Evolutionary conservation across 768 basidiomycete species (phyloP), one percentile per base, ranked within the genome.

Genomic region (Amanita subjunquillea): DNA sequence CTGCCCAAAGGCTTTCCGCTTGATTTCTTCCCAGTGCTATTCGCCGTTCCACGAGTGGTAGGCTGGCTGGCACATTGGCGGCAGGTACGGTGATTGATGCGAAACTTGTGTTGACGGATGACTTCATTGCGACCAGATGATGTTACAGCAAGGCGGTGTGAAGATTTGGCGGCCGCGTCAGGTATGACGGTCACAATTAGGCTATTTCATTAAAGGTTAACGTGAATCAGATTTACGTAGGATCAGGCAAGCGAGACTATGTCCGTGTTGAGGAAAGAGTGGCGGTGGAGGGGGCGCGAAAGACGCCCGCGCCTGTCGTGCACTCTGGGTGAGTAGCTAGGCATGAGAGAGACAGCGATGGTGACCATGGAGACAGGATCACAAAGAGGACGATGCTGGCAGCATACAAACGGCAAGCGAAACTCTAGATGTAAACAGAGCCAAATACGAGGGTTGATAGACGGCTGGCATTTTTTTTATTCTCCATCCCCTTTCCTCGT

Each of bases 51-150:
- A 1, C 81, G 92, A 20, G 90, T 95, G 6, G 90, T 91, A 25
- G 91, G 92, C 17, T 94, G 91, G 92, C 72, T 94, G 6, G 88
- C 91, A 0, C 91, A 93, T 66, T 94, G 91, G 91, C 76, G 88
- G 51, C 88, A 89, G 77, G 87, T 82, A 52, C 37, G 48, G 23
- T 47, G 48, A 38, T 17, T 48, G 32, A 37, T 37, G 20, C 10
- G 13, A 37, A 15, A 10, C 4, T 48, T 38, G 47, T 3, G 25
- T 34, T 51, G 43, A 45, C 48, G 30, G 34, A 54, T 46, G 45
- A 30, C 32, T 12, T 22, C 47, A 36, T 38, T 29, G 49, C 17
- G 51, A 58, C 15, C 60, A 94, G 83, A 89, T 93, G 87, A 93
- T 93, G 91, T 70, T 95, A 43, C 84, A 88, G 61, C 76, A 84